These are phyloP conservation scores for Russula olivacea DNA, from an alignment of 768 basidiomycete genomes.

Conservation along the genomic window DNA sequence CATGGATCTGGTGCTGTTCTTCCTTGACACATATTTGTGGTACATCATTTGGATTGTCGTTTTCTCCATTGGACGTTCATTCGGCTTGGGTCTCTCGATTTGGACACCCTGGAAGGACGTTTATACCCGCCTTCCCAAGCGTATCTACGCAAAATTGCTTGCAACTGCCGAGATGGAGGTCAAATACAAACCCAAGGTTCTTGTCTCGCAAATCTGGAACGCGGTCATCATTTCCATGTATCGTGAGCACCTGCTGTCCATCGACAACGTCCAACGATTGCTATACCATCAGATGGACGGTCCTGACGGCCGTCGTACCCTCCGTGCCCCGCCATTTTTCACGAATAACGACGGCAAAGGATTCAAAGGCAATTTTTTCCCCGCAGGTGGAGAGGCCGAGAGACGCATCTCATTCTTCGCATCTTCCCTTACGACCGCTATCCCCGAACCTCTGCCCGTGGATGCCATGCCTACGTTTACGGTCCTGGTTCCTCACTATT, in stretches of 20 bases:
- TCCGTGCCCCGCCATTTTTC: constrained; percentile 98
- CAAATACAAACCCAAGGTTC: constrained; percentile 98
- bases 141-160: constrained; percentile 95
- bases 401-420: constrained; percentile 98
- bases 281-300: constrained; percentile 96
- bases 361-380: constrained; percentile 84
- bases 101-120: constrained; percentile 99
- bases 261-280: constrained; percentile 95
- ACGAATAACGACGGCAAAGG: constrained; percentile 77
- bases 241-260: constrained; percentile 94
- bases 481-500: constrained; percentile 98
- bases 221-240: constrained; percentile 99
- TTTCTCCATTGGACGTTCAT: constrained; percentile 86
- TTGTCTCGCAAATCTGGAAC: constrained; percentile 99
- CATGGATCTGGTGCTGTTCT: constrained; percentile 97
- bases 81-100: constrained; percentile 88
- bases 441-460: constrained; percentile 92
- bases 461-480: constrained; percentile 99
- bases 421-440: constrained; percentile 90
- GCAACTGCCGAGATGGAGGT: constrained; percentile 98
- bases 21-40: constrained; percentile 99
- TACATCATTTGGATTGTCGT: constrained; percentile 99
- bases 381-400: constrained; percentile 89
- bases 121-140: constrained; percentile 90
- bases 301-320: constrained; percentile 80